Conservation (phyloP, 208 protist genomes). For the Entamoeba invadens region DNA sequence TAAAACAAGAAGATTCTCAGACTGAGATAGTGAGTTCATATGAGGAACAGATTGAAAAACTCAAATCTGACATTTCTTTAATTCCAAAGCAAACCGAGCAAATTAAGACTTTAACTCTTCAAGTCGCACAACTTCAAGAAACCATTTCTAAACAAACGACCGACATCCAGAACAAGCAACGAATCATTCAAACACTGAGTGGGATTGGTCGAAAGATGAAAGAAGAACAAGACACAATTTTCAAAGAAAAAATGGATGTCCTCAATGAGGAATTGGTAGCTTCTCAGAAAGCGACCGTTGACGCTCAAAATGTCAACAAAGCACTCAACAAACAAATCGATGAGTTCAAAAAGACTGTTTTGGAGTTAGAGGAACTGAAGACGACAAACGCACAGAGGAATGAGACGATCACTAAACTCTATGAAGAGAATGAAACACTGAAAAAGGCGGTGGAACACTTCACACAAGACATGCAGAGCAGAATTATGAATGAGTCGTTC, state of each 20-base stretch:
- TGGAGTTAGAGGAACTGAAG: background rate
- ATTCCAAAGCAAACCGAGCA: background rate
- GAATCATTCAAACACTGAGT: background rate
- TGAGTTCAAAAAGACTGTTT: background rate
- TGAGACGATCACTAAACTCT: background rate
- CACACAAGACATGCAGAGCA: background rate
- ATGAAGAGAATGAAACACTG: background rate
- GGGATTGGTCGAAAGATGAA: background rate
- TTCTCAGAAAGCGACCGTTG: background rate
- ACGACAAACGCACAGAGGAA: background rate
- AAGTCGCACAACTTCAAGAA: background rate
- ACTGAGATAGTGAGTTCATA: background rate
- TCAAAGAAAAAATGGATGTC: background rate
- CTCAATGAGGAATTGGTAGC: background rate
- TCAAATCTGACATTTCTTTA: background rate
- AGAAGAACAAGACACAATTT: background rate
- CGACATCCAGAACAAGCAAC: background rate
- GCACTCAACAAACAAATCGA: background rate
- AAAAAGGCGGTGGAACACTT: background rate
- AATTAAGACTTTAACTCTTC: background rate
- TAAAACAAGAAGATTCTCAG: background rate
- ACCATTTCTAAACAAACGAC: background rate
- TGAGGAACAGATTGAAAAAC: background rate
- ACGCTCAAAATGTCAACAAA: background rate
- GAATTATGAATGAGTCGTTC: background rate